phyloP scores from a whole-genome alignment of 805 yeast species.

The Yarrowia hollandica region DNA sequence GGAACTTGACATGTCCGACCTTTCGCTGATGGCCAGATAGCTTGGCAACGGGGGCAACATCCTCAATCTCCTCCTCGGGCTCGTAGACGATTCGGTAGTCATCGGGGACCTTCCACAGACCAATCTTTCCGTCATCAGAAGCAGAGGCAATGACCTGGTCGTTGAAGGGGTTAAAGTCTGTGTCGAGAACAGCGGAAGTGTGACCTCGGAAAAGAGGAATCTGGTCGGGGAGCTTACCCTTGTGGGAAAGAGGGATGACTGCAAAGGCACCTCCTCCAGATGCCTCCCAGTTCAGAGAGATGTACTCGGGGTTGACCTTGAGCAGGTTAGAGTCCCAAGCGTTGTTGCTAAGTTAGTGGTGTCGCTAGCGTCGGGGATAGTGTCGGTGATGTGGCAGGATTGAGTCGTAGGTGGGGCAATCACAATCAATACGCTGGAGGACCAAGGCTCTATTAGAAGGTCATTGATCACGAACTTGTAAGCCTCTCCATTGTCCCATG shows the following conservation, averaged over 20 bases:
- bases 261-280: constrained; percentile 99
- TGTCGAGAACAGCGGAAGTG: constrained; percentile 91
- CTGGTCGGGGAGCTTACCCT: constrained; percentile 90
- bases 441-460: too few species aligned
- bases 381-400: not conserved
- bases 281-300: constrained; percentile 88
- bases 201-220: constrained; percentile 95
- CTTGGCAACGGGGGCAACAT: constrained; percentile 67
- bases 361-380: constrained; percentile 44
- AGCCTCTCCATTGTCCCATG: too few species aligned
- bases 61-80: constrained; percentile 58
- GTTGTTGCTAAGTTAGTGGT: constrained; percentile 58
- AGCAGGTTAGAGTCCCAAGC: constrained; percentile 96
- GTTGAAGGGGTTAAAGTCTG: constrained; percentile 92
- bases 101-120: constrained; percentile 85
- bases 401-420: too few species aligned
- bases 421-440: too few species aligned
- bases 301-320: constrained; percentile 79
- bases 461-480: too few species aligned
- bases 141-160: constrained; percentile 71
- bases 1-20: constrained; percentile 88
- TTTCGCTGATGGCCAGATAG: constrained; percentile 87
- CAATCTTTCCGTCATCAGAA: constrained; percentile 79
- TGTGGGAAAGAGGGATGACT: constrained; percentile 79
- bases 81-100: constrained; percentile 56